Evolutionary conservation across 202 grass and related monocot genomes (phyloP).

Genomic region (Schoenoplectus tabernaemontani): DNA sequence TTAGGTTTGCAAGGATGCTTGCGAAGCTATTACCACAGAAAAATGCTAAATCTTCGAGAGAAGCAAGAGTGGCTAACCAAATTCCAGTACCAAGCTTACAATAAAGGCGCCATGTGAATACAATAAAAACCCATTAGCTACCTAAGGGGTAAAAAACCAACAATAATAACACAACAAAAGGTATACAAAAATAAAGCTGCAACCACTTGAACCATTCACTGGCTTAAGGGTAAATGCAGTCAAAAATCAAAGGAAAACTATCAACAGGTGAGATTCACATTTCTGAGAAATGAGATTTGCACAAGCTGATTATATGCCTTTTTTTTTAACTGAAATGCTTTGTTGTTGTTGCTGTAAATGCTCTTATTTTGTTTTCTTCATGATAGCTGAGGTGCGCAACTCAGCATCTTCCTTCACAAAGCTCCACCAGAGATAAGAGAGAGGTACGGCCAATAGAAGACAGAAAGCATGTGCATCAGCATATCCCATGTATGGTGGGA

Average conservation of each 20-base stretch:
- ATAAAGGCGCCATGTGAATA: background rate
- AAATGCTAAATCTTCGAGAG: no score
- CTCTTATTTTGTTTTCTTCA: constrained; percentile 55
- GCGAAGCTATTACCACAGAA: background rate
- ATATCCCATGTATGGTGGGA: constrained; percentile 60
- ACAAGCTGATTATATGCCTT: background rate
- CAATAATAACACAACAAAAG: background rate
- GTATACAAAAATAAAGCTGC: background rate
- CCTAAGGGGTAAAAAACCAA: constrained; percentile 20
- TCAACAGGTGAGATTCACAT: constrained; percentile 41
- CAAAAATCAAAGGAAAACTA: constrained; percentile 41
- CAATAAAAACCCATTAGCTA: constrained; percentile 5
- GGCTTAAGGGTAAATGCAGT: background rate
- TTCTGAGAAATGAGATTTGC: background rate
- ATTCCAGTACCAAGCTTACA: constrained; percentile 9
- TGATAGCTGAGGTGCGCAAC: constrained; percentile 40
- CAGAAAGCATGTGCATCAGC: constrained; percentile 41
- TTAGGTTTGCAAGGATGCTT: background rate
- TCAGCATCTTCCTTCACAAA: constrained; percentile 72
- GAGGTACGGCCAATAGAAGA: constrained; percentile 29
- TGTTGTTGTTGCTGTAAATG: no score
- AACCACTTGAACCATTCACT: background rate
- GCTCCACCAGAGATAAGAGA: constrained; percentile 75
- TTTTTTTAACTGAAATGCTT: background rate
- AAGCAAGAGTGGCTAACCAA: no score